These are phyloP conservation scores for Globisporangium spiculum DNA, from an alignment of 352 stramenopile genomes.

Conservation along the genomic window DNA sequence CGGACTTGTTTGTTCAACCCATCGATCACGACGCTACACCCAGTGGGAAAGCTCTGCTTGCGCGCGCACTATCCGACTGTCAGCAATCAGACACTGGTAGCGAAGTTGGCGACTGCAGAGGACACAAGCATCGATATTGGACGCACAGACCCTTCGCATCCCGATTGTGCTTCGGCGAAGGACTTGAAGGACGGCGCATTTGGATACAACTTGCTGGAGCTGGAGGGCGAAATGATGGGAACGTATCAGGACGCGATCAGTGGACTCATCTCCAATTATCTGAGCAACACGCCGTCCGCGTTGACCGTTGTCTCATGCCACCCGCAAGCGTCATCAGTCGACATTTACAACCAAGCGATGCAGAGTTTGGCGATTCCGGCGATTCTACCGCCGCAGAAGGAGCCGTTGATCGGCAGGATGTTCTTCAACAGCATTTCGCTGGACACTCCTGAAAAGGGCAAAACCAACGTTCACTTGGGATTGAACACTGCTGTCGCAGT, in stretches of 20 bases:
- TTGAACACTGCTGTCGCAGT: constrained; percentile 57
- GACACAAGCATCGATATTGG: constrained; percentile 43
- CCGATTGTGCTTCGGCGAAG: constrained; percentile 41
- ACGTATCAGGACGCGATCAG: constrained; percentile 65
- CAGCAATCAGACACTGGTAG: constrained; percentile 40
- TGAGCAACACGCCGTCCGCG: constrained; percentile 51
- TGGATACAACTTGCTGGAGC: constrained; percentile 72
- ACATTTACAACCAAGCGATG: constrained; percentile 74
- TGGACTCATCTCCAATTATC: constrained; percentile 71
- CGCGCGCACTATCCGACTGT: constrained; percentile 52
- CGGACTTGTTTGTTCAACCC: constrained; percentile 81
- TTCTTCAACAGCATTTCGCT: constrained; percentile 64
- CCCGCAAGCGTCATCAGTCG: constrained; percentile 54
- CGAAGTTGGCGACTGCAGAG: constrained; percentile 39
- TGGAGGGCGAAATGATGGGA: constrained; percentile 64
- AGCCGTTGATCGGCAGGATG: constrained; percentile 56
- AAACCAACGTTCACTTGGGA: constrained; percentile 42
- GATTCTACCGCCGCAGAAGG: constrained; percentile 51
- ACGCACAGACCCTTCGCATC: constrained; percentile 46
- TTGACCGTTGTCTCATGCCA: constrained; percentile 65
- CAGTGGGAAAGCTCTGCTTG: constrained; percentile 65
- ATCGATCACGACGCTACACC: constrained; percentile 65
- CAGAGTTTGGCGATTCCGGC: constrained; percentile 66
- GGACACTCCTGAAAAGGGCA: constrained; percentile 34
- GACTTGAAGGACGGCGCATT: constrained; percentile 26